Evolutionary conservation across 805 yeast genomes (phyloP).

Genomic region (Starmerella cellae): DNA sequence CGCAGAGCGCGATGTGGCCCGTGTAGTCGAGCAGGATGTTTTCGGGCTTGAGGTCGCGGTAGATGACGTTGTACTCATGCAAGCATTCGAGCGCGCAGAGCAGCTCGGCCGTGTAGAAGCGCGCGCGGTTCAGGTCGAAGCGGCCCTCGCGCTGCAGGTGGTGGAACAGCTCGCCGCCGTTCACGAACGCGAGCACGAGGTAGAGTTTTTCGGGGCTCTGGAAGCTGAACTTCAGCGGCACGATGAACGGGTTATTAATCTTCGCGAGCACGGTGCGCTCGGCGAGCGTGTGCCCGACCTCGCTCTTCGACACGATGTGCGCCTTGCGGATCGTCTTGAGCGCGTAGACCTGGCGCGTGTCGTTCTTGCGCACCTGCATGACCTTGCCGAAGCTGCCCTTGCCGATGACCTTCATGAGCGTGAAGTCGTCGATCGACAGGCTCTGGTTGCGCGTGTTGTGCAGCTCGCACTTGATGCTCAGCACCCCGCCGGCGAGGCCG

Average conservation of each 20-base stretch:
- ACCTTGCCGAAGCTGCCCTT: slow-evolving; percentile 98
- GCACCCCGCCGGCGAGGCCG: slow-evolving; percentile 22
- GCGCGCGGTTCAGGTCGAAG: slow-evolving; percentile 74
- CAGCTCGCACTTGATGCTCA: slow-evolving; percentile 19
- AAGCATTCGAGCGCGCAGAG: slow-evolving; percentile 84
- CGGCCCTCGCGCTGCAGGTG: slow-evolving; percentile 85
- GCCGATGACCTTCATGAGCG: slow-evolving; percentile 85
- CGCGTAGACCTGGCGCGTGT: slow-evolving; percentile 89
- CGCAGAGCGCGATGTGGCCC: slow-evolving; percentile 96
- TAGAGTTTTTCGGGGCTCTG: slow-evolving; percentile 94
- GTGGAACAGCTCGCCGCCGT: slow-evolving; percentile 93
- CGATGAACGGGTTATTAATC: slow-evolving; percentile 88
- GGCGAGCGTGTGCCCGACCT: slow-evolving; percentile 91
- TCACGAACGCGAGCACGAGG: slow-evolving; percentile 79
- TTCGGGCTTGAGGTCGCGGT: slow-evolving; percentile 92
- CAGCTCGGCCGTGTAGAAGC: slow-evolving; percentile 89
- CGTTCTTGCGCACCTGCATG: slow-evolving; percentile 95
- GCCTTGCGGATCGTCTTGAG: slow-evolving; percentile 86
- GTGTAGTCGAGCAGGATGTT: slow-evolving; percentile 88
- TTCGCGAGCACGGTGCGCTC: slow-evolving; percentile 91
- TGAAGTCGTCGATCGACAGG: slow-evolving; percentile 81
- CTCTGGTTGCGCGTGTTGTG: slow-evolving; percentile 32
- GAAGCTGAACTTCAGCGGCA: slow-evolving; percentile 88
- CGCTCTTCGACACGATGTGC: slow-evolving; percentile 85
- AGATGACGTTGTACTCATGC: slow-evolving; percentile 83